These are phyloP conservation scores for Oenanthe sinensis DNA, from an alignment of 129 eudicot species.

Conservation along the genomic window DNA sequence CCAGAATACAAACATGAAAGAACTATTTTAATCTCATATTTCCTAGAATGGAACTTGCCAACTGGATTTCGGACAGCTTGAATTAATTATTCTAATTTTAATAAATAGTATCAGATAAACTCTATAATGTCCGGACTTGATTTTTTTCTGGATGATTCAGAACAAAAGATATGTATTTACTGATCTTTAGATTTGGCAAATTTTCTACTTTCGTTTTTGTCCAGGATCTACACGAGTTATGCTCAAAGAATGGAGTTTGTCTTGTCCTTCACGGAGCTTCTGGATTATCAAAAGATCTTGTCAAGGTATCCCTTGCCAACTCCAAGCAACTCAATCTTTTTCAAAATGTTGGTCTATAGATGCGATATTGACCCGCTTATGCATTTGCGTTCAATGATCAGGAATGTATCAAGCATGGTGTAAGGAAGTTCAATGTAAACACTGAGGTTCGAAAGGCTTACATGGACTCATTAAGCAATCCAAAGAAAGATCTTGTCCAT, in stretches of 20 bases:
- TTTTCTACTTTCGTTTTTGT: slow-evolving; percentile 8
- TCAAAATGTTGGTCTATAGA: not conserved
- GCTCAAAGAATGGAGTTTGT: slow-evolving; percentile 60
- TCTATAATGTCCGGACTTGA: not conserved
- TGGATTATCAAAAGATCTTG: slow-evolving; percentile 68
- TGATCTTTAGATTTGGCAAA: not conserved
- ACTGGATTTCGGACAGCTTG: not conserved
- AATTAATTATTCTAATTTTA: not conserved
- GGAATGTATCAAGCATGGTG: slow-evolving; percentile 82
- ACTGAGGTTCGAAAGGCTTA: slow-evolving; percentile 95
- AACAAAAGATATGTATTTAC: not conserved
- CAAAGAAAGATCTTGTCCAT: slow-evolving; percentile 67
- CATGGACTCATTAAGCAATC: slow-evolving; percentile 60
- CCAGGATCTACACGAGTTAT: slow-evolving; percentile 61
- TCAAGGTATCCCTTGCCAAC: slow-evolving; percentile 42
- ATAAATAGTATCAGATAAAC: too few species aligned
- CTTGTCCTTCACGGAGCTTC: slow-evolving; percentile 99
- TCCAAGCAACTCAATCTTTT: not conserved
- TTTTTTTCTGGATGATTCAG: not conserved
- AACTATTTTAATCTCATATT: not conserved
- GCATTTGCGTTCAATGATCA: slow-evolving; percentile 15
- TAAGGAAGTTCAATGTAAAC: slow-evolving; percentile 91
- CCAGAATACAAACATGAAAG: not conserved
- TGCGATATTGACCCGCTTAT: not conserved
- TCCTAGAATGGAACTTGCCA: not conserved